phyloP scores from a whole-genome alignment of 306 rosid species.

The Cucurbita argyrosperma region DNA sequence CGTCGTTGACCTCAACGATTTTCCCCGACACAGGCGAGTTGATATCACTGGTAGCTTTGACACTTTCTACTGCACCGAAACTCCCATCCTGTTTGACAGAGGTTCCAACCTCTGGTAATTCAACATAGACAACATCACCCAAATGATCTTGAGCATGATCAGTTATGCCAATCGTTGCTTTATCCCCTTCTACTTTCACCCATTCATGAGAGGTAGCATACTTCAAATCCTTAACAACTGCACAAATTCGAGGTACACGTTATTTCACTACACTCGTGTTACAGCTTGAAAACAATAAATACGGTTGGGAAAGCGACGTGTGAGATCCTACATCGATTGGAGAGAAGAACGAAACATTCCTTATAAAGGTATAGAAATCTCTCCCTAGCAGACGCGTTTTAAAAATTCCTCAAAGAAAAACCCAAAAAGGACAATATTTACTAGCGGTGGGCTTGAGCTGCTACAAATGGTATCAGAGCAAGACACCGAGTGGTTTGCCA shows the following conservation, averaged over 20 bases:
- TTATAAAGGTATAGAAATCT: no score
- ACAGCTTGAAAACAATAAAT: no score
- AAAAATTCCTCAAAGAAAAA: no score
- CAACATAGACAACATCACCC: conserved; percentile 91
- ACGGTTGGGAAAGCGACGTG: no score
- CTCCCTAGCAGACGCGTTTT: no score
- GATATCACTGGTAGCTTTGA: conserved; percentile 89
- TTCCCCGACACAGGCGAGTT: conserved; percentile 82
- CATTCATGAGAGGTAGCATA: conserved; percentile 80
- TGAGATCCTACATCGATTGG: no score
- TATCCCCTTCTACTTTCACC: conserved; percentile 72
- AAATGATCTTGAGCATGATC: conserved; percentile 96
- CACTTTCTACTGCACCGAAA: conserved; percentile 95
- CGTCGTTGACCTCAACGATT: conserved; percentile 54
- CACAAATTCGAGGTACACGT: not conserved
- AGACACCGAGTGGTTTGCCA: no score
- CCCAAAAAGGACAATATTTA: no score
- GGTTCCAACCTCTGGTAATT: conserved; percentile 67
- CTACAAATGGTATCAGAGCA: no score
- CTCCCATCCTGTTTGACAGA: conserved; percentile 44
- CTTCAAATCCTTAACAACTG: conserved; percentile 69
- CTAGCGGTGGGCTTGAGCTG: no score
- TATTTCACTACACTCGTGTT: not conserved
- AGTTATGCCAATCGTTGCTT: conserved; percentile 70
- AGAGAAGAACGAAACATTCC: no score